Evolutionary conservation across 352 stramenopile genomes (phyloP).

Genomic region (Globisporangium sylvaticum): DNA sequence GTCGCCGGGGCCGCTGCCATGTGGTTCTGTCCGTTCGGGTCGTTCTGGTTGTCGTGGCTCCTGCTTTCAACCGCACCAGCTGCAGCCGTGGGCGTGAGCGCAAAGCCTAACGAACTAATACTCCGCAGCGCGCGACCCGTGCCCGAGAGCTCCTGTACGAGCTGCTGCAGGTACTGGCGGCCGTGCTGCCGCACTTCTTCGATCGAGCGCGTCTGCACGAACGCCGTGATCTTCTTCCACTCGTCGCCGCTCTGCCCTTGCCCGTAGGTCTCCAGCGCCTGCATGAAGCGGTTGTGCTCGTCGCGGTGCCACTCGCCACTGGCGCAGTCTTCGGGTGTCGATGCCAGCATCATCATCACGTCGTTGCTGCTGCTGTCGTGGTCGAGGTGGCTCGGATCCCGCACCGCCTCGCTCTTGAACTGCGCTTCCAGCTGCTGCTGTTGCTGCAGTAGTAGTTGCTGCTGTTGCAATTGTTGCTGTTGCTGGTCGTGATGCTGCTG

Average conservation of each 20-base stretch:
- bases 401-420: neutral
- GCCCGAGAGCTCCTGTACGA: constrained; percentile 43
- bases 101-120: neutral
- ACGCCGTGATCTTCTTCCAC: constrained; percentile 70
- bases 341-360: neutral
- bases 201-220: constrained; percentile 62
- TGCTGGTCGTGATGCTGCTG: constrained; percentile 18
- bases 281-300: constrained; percentile 79
- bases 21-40: constrained; percentile 30
- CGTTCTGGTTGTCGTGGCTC: constrained; percentile 28
- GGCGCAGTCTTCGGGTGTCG: no score
- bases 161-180: constrained; percentile 66
- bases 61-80: neutral
- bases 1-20: neutral
- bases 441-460: neutral
- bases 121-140: constrained; percentile 4
- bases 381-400: neutral
- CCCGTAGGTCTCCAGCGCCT: constrained; percentile 71
- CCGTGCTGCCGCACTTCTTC: constrained; percentile 68
- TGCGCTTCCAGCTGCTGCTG: constrained; percentile 1
- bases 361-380: neutral
- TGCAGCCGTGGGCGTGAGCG: neutral
- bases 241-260: constrained; percentile 43
- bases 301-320: constrained; percentile 43
- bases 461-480: neutral